Percentiles rank a stretch among this genome's conserved stretches.
phyloP scores from a whole-genome alignment of 176 grass and related monocot species.

The Luzula sylvatica region DNA sequence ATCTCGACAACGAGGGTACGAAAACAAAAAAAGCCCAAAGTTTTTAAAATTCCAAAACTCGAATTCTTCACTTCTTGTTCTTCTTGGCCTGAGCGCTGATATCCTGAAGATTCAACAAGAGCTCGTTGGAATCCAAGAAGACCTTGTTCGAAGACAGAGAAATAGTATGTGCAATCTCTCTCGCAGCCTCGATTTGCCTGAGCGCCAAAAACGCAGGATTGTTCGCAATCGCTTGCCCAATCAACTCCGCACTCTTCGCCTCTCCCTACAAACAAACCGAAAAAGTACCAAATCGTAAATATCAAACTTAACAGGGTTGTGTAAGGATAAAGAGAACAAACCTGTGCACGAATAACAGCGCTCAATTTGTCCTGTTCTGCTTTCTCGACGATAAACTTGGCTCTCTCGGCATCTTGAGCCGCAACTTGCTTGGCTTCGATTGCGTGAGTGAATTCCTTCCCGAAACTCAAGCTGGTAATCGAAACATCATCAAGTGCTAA shows the following conservation, averaged over 20 bases:
- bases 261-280: slow-evolving; percentile 49
- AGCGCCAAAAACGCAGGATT: slow-evolving; percentile 78
- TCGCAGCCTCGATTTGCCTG: slow-evolving; percentile 73
- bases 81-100: slow-evolving; percentile 20
- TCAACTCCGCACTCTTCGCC: slow-evolving; percentile 86
- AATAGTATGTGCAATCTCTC: slow-evolving; percentile 77
- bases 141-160: slow-evolving; percentile 61
- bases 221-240: slow-evolving; percentile 67
- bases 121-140: slow-evolving; percentile 62
- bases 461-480: slow-evolving; percentile 84
- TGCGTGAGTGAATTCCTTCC: slow-evolving; percentile 88
- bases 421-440: slow-evolving; percentile 98
- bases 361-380: slow-evolving; percentile 81
- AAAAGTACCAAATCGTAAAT: background rate
- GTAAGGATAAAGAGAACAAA: background rate
- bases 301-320: too few species aligned
- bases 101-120: slow-evolving; percentile 67
- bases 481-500: slow-evolving; percentile 91
- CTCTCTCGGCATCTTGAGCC: slow-evolving; percentile 79
- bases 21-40: slow-evolving; percentile 1
- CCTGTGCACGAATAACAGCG: slow-evolving; percentile 72
- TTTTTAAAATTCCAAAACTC: background rate
- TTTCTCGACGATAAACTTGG: slow-evolving; percentile 86
- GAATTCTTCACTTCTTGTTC: slow-evolving; percentile 18
- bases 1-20: too few species aligned